Evolutionary conservation across 495 filamentous ascomycete genomes (phyloP), one percentile per base, ranked within the genome.

Genomic region (Xylaria bambusicola): DNA sequence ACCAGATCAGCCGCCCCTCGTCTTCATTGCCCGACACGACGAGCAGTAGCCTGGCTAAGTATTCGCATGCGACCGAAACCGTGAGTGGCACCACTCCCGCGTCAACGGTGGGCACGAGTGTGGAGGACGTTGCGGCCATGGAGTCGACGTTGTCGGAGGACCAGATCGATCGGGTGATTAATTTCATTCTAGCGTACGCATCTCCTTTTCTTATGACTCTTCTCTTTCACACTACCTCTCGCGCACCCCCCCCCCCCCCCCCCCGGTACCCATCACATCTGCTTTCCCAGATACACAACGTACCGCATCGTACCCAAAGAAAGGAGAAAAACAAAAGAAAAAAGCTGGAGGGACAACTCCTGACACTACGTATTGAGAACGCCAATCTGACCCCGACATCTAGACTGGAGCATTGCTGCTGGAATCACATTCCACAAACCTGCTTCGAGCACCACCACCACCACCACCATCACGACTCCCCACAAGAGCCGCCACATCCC

Each of bases 341-440:
- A n/a, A n/a, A n/a, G n/a, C n/a, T n/a, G n/a, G n/a, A n/a, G n/a
- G n/a, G n/a, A n/a, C n/a, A n/a, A n/a, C n/a, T n/a, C n/a, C n/a
- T n/a, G n/a, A n/a, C n/a, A n/a, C n/a, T n/a, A n/a, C n/a, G n/a
- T n/a, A n/a, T n/a, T n/a, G n/a, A n/a, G n/a, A n/a, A 6, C 36
- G 12, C 36, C 8, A 38, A 38, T 18, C 13, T 6, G 0, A 9
- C 40, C 53, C 31, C 52, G 2, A 2, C n/a, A 23, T 13, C 18
- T 27, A 82, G 80, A 2, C 74, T 82, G 21, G 78, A 82, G 57
- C 76, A 80, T 61, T 68, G 77, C 46, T 82, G 78, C 71, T 75
- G 77, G 64, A 62, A 71, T 53, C 78, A 81, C 64, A 80, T 80
- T n/a, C 62, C 56, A 68, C 58, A 59, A 51, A 35, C 57, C 64